Evolutionary conservation across 2,329 filamentous ascomycete species (phyloP), one percentile per base, ranked within the genome.

Genomic region (Penicillium sp.): DNA sequence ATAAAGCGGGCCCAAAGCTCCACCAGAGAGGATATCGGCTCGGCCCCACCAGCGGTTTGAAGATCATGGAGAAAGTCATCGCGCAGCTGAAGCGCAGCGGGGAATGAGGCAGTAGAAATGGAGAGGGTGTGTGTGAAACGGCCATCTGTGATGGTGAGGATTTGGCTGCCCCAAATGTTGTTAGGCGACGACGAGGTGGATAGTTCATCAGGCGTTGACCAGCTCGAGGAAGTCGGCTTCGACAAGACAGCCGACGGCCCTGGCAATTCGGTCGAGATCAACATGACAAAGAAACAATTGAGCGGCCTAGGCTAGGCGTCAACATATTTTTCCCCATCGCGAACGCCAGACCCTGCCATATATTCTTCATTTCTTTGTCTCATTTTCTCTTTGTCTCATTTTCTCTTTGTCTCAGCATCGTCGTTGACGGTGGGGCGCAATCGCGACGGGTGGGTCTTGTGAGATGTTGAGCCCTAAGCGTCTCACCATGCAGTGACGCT

Each of bases 51-150:
- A 38, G 32, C 46, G 40, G 18, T 46, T 47, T 47, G 51, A 18
- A 58, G 46, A 54, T 58, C 45, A 29, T 58, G 56, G 45, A 58
- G 46, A 54, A 55, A 58, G 47, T 58, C 52, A 51, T 55, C 56
- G 29, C 56, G 56, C 34, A 58, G 42, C 29, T 58, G 46, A 20
- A 58, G 42, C 14, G 56, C 56, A n/a, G 53, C 52, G 16, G 56
- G 52, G 37, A 55, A 55, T 16, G 47, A 58, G 16, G 52, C 43
- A n/a, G 47, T 55, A 31, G 56, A 42, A 20, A 58, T 47, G n/a
- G 46, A 50, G 40, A 55, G 56, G 7, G 55, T 42, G n/a, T 58
- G 56, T 22, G 52, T 40, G 46, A 58, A 55, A 32, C 20, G 18
- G 29, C 48, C 46, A 34, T 58, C 45, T 16, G 52, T 55, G 31